Evolutionary conservation across 441 rosid species (phyloP).

Genomic region (Pelargonium fulgidum): DNA sequence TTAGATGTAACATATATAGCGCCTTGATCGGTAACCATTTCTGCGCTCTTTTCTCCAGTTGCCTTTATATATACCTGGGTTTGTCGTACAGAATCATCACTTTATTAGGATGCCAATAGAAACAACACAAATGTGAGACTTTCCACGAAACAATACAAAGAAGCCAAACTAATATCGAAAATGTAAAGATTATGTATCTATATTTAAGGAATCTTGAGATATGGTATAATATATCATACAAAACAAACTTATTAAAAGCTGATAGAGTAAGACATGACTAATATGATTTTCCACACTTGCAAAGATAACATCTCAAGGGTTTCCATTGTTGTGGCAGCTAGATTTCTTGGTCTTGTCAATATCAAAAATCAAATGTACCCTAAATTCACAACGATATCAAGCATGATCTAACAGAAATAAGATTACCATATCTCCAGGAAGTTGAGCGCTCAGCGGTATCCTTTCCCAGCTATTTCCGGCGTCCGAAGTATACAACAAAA

Average conservation of each 20-base stretch:
- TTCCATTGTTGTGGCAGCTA: no score
- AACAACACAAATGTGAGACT: not conserved
- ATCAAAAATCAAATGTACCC: no score
- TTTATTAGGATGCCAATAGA: not conserved
- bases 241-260: not conserved
- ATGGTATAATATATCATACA: not conserved
- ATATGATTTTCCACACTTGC: no score
- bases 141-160: not conserved
- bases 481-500: conserved; percentile 70
- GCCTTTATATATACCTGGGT: conserved; percentile 84
- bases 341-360: no score
- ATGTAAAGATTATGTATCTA: not conserved
- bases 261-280: conserved; percentile 5
- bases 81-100: conserved; percentile 8
- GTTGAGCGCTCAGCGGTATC: conserved; percentile 81
- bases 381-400: not conserved
- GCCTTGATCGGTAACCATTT: conserved; percentile 94
- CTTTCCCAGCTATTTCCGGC: conserved; percentile 81
- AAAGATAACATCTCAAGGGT: no score
- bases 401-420: not conserved
- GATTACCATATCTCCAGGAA: conserved; percentile 85
- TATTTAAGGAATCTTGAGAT: no score
- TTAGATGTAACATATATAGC: conserved; percentile 88
- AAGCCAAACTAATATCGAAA: not conserved
- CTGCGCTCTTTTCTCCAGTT: conserved; percentile 85